Base-by-base conservation (phyloP, 257 asterid species). In the Forsythia viridissima region DNA sequence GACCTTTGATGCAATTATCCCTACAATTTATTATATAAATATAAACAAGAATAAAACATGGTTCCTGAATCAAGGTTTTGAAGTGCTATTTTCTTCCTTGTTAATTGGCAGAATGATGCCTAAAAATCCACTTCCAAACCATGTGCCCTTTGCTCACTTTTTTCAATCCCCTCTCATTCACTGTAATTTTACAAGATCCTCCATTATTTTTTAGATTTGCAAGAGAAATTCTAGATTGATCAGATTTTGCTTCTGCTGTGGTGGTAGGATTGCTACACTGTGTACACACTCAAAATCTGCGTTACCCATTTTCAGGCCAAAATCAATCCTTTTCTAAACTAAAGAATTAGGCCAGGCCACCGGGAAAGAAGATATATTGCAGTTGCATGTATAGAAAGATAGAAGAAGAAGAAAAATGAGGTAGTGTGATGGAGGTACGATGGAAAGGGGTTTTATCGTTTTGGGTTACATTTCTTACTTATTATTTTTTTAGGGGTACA, bases 121-220 rank as follows among this genome's bases (percentile, higher is more conserved):
- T 90, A 74, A 91, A 90, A 68, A 91, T 89, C 98, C 98, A 94
- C 76, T 91, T 91, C 98, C 98, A 94, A 43, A 91, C 90, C 80
- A 88, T 91, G 71, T 83, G 88, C 43, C 89, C 84, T 77, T 79
- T 86, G 12, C 83, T 88, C 34, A 91, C 92, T 79, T 84, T 81
- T 52, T 83, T 88, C 82, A 78, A 48, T 20, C 82, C 87, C 30
- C 85, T 85, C 4, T 89, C 91, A 86, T 84, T 87, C 75, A 78
- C 82, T 6, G 84, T 57, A 9, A 86, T 79, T 76, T 91, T 82
- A 74, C 92, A 89, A 80, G 93, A 88, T 0, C 87, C 85, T 0
- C 87, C 84, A 61, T 16, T 21, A 41, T 43, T 65, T 21, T 36
- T 77, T 75, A 46, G 55, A 46, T 13, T 46, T 46, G 55, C 55